Conservation (phyloP, 306 rosid species). For the Clitoria ternatea region DNA sequence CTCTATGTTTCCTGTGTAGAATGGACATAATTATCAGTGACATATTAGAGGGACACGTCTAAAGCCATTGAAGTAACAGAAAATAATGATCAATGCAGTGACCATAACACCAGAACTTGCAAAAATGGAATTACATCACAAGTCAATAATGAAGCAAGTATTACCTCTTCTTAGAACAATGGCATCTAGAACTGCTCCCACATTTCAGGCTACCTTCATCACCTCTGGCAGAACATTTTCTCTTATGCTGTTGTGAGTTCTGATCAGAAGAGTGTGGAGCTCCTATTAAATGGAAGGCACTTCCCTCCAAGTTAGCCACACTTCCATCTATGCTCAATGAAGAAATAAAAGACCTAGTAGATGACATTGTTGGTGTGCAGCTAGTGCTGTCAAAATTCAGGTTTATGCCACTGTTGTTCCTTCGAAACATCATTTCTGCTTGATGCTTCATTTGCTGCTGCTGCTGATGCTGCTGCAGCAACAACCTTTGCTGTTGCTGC, state of each 20-base stretch:
- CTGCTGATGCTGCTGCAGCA: conserved; percentile 66
- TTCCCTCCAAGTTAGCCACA: conserved; percentile 79
- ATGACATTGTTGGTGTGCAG: conserved; percentile 92
- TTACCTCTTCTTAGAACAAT: conserved; percentile 99
- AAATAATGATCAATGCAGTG: background rate
- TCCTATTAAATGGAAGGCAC: conserved; percentile 77
- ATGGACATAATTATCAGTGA: background rate
- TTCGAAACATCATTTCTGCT: conserved; percentile 70
- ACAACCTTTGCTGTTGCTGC: conserved; percentile 63
- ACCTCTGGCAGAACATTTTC: conserved; percentile 81
- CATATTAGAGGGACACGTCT: background rate
- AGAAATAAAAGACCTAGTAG: conserved; percentile 88
- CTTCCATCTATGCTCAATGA: conserved; percentile 96
- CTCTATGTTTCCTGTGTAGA: conserved; percentile 76
- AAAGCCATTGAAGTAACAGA: conserved; percentile 12
- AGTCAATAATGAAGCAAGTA: background rate
- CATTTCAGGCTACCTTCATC: conserved; percentile 91
- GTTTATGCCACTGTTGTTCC: conserved; percentile 72
- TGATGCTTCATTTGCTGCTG: conserved; percentile 67
- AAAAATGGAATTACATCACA: conserved; percentile 6
- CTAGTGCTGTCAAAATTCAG: conserved; percentile 87
- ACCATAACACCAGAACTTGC: background rate
- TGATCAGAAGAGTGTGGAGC: conserved; percentile 80
- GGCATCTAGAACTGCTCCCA: conserved; percentile 83
- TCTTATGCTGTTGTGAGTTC: conserved; percentile 75